Evolutionary conservation across 2,329 filamentous ascomycete species (phyloP).

Genomic region (Diaporthe amygdali): DNA sequence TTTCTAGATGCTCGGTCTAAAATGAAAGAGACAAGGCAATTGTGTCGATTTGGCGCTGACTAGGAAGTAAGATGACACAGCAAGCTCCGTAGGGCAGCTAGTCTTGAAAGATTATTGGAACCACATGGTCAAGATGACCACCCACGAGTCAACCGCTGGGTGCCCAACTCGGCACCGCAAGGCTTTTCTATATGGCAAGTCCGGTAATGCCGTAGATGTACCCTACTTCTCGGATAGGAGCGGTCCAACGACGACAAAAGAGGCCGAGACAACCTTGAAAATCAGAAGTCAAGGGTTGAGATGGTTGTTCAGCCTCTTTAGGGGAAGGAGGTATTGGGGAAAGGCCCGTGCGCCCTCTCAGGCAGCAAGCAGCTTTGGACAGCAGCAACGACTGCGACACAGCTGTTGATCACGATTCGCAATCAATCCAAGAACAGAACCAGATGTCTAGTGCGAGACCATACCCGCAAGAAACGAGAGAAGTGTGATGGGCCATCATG

Average conservation of each 20-base stretch:
- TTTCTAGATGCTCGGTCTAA: neutral
- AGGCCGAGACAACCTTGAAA: too few species aligned
- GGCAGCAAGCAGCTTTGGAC: neutral
- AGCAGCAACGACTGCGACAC: too few species aligned
- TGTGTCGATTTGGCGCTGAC: neutral
- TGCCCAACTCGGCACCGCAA: too few species aligned
- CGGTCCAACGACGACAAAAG: too few species aligned
- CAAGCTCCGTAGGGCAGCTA: neutral
- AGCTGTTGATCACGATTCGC: neutral
- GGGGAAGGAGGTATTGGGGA: neutral
- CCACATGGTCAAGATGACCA: too few species aligned
- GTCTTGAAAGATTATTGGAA: too few species aligned
- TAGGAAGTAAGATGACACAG: neutral
- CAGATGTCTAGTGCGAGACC: neutral
- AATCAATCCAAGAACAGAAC: neutral
- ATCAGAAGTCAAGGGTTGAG: too few species aligned
- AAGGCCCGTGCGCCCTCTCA: neutral
- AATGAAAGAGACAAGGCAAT: neutral
- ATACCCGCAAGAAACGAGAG: neutral
- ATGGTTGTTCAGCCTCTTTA: too few species aligned
- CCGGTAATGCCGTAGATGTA: too few species aligned
- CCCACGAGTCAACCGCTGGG: too few species aligned
- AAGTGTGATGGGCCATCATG: neutral
- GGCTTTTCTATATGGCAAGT: too few species aligned
- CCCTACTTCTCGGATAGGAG: too few species aligned